These are phyloP conservation scores for Paecilomyces variotii DNA, from an alignment of 2,329 filamentous ascomycete genomes.

Conservation along the genomic window DNA sequence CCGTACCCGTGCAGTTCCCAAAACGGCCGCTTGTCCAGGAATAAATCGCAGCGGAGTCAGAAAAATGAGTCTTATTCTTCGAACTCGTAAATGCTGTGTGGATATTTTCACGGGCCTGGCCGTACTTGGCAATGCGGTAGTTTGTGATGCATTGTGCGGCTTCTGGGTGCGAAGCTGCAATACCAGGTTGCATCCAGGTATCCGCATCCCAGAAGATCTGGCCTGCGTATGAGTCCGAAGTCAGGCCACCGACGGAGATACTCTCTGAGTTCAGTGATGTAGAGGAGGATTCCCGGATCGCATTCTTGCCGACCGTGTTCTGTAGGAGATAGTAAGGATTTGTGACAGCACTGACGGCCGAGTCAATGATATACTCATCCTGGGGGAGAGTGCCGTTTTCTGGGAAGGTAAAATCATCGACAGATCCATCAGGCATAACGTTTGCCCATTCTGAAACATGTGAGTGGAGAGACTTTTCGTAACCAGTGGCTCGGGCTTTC, in stretches of 20 bases:
- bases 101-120: conserved; percentile 54
- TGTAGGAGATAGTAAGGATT: conserved; percentile 42
- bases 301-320: conserved; percentile 47
- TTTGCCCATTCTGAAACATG: conserved; percentile 56
- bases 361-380: conserved; percentile 49
- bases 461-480: conserved; percentile 44
- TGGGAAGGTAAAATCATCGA: conserved; percentile 55
- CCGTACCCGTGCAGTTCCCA: conserved; percentile 60
- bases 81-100: conserved; percentile 49
- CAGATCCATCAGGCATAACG: conserved; percentile 52
- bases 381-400: conserved; percentile 49
- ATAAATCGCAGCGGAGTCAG: conserved; percentile 52
- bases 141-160: conserved; percentile 56
- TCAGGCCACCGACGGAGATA: conserved; percentile 60
- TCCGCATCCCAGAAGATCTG: conserved; percentile 60
- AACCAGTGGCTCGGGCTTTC: conserved; percentile 46
- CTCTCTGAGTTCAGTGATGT: conserved; percentile 52
- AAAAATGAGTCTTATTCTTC: conserved; percentile 52
- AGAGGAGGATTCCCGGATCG: conserved; percentile 42
- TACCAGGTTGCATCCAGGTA: conserved; percentile 60
- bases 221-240: conserved; percentile 60
- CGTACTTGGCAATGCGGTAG: conserved; percentile 52
- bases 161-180: conserved; percentile 56
- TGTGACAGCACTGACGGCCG: conserved; percentile 40
- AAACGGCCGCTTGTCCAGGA: conserved; percentile 61